Percentiles rank a stretch among this genome's conserved stretches.
Conservation (phyloP, 2,329 filamentous ascomycete genomes). For the Lizonia empirigonia region DNA sequence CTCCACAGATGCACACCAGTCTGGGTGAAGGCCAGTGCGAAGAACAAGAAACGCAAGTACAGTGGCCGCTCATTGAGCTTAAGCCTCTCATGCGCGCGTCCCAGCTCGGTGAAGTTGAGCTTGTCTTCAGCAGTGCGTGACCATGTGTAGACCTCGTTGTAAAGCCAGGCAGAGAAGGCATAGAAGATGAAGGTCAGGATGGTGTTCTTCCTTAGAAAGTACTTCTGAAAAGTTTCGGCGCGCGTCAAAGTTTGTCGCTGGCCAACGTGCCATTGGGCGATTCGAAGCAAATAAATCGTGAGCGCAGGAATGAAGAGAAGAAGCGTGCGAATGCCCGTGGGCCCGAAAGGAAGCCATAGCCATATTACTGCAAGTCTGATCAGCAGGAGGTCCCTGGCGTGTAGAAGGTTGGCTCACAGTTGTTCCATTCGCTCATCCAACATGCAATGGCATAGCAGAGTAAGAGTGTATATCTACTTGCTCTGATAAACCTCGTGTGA, state of each 20-base stretch:
- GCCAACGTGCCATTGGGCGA: conserved; percentile 75
- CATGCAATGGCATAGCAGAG: conserved; percentile 77
- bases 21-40: conserved; percentile 72
- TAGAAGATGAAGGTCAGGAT: conserved; percentile 78
- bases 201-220: conserved; percentile 64
- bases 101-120: conserved; percentile 74
- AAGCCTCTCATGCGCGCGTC: conserved; percentile 69
- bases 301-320: conserved; percentile 79
- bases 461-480: conserved; percentile 70
- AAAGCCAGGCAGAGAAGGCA: conserved; percentile 75
- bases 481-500: conserved; percentile 83
- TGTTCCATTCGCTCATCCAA: conserved; percentile 68
- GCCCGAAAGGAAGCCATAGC: conserved; percentile 83
- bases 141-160: conserved; percentile 81
- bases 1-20: conserved; percentile 70
- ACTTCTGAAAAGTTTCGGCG: conserved; percentile 66
- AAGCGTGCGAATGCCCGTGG: conserved; percentile 73
- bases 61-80: conserved; percentile 85
- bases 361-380: conserved; percentile 68
- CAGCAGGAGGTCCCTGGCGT: conserved; percentile 16
- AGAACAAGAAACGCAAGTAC: conserved; percentile 74
- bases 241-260: conserved; percentile 69
- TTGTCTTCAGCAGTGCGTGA: conserved; percentile 65
- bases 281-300: conserved; percentile 80
- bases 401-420: conserved; percentile 58